Evolutionary conservation across 2,329 filamentous ascomycete genomes (phyloP).

Genomic region (Emericellopsis cladophorae): DNA sequence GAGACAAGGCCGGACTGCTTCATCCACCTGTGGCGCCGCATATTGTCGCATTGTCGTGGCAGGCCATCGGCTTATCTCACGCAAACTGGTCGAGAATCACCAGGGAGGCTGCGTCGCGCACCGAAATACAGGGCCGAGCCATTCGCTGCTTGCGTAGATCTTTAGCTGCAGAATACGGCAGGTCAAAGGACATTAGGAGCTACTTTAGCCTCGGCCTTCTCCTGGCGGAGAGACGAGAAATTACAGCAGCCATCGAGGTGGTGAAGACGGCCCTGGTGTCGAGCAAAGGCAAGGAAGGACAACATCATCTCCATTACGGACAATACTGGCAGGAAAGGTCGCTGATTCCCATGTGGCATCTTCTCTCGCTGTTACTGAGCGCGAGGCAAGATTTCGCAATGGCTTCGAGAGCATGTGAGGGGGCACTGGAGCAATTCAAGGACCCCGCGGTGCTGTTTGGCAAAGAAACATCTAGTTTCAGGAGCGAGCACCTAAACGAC

Average conservation of each 20-base stretch:
- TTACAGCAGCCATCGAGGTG: constrained; percentile 68
- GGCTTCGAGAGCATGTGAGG: constrained; percentile 74
- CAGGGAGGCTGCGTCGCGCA: constrained; percentile 57
- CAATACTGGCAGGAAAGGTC: constrained; percentile 50
- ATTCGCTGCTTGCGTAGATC: constrained; percentile 64
- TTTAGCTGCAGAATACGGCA: constrained; percentile 52
- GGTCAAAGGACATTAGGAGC: constrained; percentile 58
- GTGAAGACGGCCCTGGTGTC: constrained; percentile 64
- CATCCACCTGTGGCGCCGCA: constrained; percentile 39
- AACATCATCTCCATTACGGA: constrained; percentile 29
- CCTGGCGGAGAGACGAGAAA: constrained; percentile 76
- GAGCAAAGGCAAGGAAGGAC: constrained; percentile 32
- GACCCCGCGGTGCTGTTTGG: constrained; percentile 60
- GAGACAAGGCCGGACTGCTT: constrained; percentile 13
- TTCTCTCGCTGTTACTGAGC: constrained; percentile 74
- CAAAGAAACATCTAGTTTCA: constrained; percentile 38
- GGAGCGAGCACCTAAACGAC: constrained; percentile 56
- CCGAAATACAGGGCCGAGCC: constrained; percentile 65
- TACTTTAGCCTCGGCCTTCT: constrained; percentile 73
- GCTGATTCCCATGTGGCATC: constrained; percentile 77
- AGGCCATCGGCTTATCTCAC: constrained; percentile 74
- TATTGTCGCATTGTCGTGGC: constrained; percentile 60
- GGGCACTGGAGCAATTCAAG: constrained; percentile 81
- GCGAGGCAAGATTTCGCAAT: constrained; percentile 75
- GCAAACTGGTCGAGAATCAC: constrained; percentile 81